Evolutionary conservation across 1,284 basidiomycete genomes (phyloP), one percentile per base, ranked within the genome.

Genomic region (Rhizoctonia solani): DNA sequence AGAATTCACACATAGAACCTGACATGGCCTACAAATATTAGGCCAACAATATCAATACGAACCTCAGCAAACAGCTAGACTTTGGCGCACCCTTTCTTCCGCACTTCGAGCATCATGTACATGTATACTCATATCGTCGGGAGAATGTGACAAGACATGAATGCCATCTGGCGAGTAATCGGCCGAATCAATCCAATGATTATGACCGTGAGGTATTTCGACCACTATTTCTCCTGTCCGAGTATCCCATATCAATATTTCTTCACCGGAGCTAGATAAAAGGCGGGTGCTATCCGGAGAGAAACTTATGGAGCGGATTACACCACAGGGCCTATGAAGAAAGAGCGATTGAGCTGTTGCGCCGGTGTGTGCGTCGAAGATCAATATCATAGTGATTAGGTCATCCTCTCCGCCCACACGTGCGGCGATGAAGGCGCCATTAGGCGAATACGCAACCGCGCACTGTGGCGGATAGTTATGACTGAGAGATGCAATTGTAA

Each of bases 401-500:
- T 9, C n/a, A n/a, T n/a, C n/a, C n/a, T n/a, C n/a, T n/a, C n/a
- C n/a, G n/a, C n/a, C n/a, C n/a, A n/a, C n/a, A n/a, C n/a, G n/a
- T n/a, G n/a, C n/a, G n/a, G 39, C 25, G 8, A 67, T 55, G 11
- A 14, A 16, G 3, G 14, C 16, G 54, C 66, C 47, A 30, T 67
- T 37, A 11, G 23, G 66, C 19, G 66, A 67, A 30, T 44, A 67
- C 3, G 32, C n/a, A 32, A 67, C n/a, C n/a, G n/a, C 56, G 6
- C 34, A 55, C 21, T 16, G 14, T 21, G 63, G 11, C 4, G 34
- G 13, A n/a, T 56, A 16, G n/a, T 19, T 29, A 32, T 67, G 66
- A 9, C 56, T 39, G 19, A 13, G 63, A 19, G 9, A 54, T 19
- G 4, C 30, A n/a, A n/a, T n/a, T n/a, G n/a, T 41, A 30, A 16